Percentiles rank a stretch among this genome's conserved stretches.
Conservation (phyloP, 345 rosid genomes). For the Hibiscus syriacus region DNA sequence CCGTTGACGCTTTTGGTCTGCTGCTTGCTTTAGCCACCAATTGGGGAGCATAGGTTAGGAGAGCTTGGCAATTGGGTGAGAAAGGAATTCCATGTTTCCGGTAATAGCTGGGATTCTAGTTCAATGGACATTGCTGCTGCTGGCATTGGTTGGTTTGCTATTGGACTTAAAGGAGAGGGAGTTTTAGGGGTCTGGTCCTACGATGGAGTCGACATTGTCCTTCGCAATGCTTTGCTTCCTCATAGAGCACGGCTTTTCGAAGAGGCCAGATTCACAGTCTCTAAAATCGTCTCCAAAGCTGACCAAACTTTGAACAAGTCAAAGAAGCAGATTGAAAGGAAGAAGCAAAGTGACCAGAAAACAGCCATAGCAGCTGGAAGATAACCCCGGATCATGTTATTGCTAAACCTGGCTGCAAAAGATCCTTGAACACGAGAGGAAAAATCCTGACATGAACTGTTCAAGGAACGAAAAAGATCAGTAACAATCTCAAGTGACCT, state of each 20-base stretch:
- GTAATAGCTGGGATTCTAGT: slow-evolving; percentile 74
- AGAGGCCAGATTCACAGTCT: slow-evolving; percentile 77
- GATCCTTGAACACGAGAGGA: neutral
- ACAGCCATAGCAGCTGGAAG: slow-evolving; percentile 15
- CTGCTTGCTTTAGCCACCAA: slow-evolving; percentile 60
- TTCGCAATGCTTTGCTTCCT: slow-evolving; percentile 66
- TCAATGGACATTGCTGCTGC: slow-evolving; percentile 74
- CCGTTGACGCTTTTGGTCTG: neutral
- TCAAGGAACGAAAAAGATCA: neutral
- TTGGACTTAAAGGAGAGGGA: slow-evolving; percentile 81
- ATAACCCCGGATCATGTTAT: neutral
- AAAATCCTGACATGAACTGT: neutral
- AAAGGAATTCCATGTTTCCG: slow-evolving; percentile 49
- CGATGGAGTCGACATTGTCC: slow-evolving; percentile 63
- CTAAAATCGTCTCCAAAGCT: slow-evolving; percentile 78
- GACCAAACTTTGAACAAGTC: slow-evolving; percentile 55
- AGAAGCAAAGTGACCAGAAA: slow-evolving; percentile 22
- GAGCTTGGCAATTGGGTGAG: slow-evolving; percentile 84
- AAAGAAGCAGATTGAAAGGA: slow-evolving; percentile 32
- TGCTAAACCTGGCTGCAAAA: neutral
- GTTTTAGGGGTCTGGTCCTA: slow-evolving; percentile 74
- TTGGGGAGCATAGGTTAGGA: slow-evolving; percentile 61
- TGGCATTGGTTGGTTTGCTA: slow-evolving; percentile 85
- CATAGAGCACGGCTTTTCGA: slow-evolving; percentile 60
- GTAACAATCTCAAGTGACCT: neutral